phyloP scores from a whole-genome alignment of 108 stramenopile genomes.

The Parmales sp. region DNA sequence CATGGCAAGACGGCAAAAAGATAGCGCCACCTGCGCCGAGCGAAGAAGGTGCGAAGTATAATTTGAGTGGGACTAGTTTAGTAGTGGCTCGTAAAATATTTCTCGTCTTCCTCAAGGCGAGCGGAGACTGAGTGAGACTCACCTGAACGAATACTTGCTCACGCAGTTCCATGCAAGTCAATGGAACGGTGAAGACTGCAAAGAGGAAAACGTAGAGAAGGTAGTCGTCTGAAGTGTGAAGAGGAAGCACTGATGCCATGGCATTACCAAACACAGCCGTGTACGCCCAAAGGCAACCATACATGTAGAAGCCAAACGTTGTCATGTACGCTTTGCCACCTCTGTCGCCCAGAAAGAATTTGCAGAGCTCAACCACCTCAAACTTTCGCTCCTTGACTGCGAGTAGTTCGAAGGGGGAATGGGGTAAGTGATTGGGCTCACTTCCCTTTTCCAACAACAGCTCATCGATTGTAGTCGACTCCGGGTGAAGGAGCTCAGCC shows the following conservation, averaged over 20 bases:
- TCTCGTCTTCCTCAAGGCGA: no score
- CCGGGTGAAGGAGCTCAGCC: background rate
- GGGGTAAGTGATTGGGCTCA: background rate
- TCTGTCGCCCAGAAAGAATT: constrained; percentile 13
- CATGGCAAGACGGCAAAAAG: constrained; percentile 16
- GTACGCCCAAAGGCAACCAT: constrained; percentile 25
- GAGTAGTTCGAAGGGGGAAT: background rate
- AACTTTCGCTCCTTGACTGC: background rate
- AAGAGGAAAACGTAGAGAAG: constrained; percentile 19
- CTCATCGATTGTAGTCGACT: background rate
- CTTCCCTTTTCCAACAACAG: background rate
- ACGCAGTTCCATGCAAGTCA: constrained; percentile 20
- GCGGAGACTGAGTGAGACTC: no score
- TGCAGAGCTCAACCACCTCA: constrained; percentile 19
- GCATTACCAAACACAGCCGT: constrained; percentile 19
- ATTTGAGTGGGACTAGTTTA: no score
- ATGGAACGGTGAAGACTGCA: constrained; percentile 21
- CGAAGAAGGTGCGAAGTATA: no score
- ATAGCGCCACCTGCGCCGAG: background rate
- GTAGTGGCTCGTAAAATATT: no score
- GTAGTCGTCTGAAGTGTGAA: constrained; percentile 5
- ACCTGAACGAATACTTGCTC: constrained; percentile 27
- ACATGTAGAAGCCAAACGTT: constrained; percentile 11
- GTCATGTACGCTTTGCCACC: constrained; percentile 4
- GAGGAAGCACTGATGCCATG: constrained; percentile 9